Evolutionary conservation across 2,329 filamentous ascomycete species (phyloP).

Genomic region (Trichoderma arundinaceum): DNA sequence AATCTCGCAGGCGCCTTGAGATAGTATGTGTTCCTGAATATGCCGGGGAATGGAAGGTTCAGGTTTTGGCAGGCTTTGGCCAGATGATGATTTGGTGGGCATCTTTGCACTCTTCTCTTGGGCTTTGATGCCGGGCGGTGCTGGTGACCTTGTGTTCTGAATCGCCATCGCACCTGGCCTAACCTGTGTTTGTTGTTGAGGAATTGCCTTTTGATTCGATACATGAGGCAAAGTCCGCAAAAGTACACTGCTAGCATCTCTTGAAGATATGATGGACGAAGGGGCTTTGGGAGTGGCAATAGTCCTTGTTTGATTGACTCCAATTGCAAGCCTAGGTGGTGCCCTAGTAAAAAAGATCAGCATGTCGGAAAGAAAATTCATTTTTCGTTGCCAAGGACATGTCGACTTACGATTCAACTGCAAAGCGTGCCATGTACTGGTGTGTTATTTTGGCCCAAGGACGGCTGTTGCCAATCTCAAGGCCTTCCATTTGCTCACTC

Average conservation of each 20-base stretch:
- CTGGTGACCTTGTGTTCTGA: neutral
- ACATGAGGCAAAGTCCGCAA: neutral
- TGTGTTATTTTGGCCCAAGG: constrained; percentile 36
- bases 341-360: constrained; percentile 27
- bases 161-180: neutral
- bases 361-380: neutral
- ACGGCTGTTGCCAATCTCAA: constrained; percentile 34
- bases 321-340: constrained; percentile 29
- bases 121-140: neutral
- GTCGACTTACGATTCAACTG: constrained; percentile 30
- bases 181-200: neutral
- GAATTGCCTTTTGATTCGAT: neutral
- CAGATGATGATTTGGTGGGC: neutral
- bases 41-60: neutral
- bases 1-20: constrained; percentile 34
- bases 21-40: constrained; percentile 33
- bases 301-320: neutral
- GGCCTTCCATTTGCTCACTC: constrained; percentile 36
- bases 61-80: neutral
- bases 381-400: too few relatives aligned
- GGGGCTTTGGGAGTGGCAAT: neutral
- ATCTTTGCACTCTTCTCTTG: neutral
- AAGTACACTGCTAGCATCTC: neutral
- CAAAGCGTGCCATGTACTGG: constrained; percentile 28
- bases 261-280: neutral